Percentiles rank a stretch among this genome's conserved stretches.
These are phyloP conservation scores for Gloeostereum incarnatum DNA, from an alignment of 768 basidiomycete species.

Conservation along the genomic window DNA sequence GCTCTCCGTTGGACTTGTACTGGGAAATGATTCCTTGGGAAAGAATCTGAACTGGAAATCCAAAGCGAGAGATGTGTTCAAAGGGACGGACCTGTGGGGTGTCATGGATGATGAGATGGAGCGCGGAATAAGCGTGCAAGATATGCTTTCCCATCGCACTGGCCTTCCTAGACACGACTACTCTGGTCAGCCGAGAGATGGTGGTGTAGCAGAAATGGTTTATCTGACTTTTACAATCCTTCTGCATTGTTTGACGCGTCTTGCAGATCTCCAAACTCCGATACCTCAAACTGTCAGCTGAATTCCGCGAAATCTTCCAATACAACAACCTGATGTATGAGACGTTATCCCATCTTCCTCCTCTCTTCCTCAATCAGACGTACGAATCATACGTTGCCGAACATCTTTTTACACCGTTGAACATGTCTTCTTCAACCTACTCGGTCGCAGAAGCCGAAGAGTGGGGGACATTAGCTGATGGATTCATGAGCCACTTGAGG, in stretches of 20 bases:
- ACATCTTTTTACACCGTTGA: conserved; percentile 26
- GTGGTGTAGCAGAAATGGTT: conserved; percentile 28
- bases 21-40: conserved; percentile 26
- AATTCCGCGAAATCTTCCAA: conserved; percentile 30
- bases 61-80: conserved; percentile 19
- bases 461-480: conserved; percentile 23
- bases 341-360: conserved; percentile 27
- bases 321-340: conserved; percentile 40
- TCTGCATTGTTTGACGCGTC: too few species aligned
- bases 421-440: conserved; percentile 30
- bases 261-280: too few species aligned
- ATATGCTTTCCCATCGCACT: conserved; percentile 33
- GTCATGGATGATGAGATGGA: conserved; percentile 27
- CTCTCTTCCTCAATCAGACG: conserved; percentile 25
- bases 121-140: conserved; percentile 24
- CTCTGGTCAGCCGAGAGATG: conserved; percentile 19
- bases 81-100: conserved; percentile 24
- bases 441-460: conserved; percentile 25
- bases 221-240: too few species aligned
- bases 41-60: conserved; percentile 26
- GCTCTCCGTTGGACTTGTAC: conserved; percentile 26
- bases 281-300: conserved; percentile 30
- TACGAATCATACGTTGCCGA: conserved; percentile 29
- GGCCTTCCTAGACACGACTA: conserved; percentile 36
- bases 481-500: conserved; percentile 21